These are phyloP conservation scores for Diutina scorzettiae DNA, from an alignment of 1,139 yeast genomes.

Conservation along the genomic window DNA sequence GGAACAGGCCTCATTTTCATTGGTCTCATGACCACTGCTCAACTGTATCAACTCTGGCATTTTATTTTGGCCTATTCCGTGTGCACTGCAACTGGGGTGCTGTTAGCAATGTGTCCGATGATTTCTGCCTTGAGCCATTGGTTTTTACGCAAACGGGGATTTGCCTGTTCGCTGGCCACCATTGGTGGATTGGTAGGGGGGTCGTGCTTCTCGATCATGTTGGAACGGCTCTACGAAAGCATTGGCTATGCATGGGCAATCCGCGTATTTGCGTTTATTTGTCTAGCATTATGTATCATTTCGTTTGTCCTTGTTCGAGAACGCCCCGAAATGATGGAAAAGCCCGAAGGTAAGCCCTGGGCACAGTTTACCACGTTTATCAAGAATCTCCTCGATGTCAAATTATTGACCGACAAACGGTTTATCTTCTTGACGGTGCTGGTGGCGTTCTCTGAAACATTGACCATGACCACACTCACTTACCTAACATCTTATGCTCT, in stretches of 20 bases:
- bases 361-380: not conserved
- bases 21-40: slow-evolving; percentile 43
- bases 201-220: slow-evolving; percentile 42
- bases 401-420: slow-evolving; percentile 27
- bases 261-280: slow-evolving; percentile 22
- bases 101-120: slow-evolving; percentile 46
- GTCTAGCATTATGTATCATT: not conserved
- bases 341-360: not conserved
- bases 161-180: slow-evolving; percentile 46
- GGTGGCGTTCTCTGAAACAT: slow-evolving; percentile 35
- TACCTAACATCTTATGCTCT: slow-evolving; percentile 8
- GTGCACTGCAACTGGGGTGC: slow-evolving; percentile 45
- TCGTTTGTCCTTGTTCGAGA: not conserved
- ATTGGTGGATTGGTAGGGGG: slow-evolving; percentile 58
- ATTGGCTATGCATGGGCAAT: slow-evolving; percentile 56
- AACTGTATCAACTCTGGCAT: slow-evolving; percentile 40
- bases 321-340: not conserved
- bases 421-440: slow-evolving; percentile 30
- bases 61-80: slow-evolving; percentile 48
- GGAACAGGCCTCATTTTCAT: slow-evolving; percentile 34
- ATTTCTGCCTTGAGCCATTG: slow-evolving; percentile 52
- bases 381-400: slow-evolving; percentile 19
- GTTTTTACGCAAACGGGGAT: slow-evolving; percentile 42
- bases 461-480: slow-evolving; percentile 27
- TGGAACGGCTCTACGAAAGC: slow-evolving; percentile 30